Conservation (phyloP, 164 flowering plant species). For the Stephania cephalantha region DNA sequence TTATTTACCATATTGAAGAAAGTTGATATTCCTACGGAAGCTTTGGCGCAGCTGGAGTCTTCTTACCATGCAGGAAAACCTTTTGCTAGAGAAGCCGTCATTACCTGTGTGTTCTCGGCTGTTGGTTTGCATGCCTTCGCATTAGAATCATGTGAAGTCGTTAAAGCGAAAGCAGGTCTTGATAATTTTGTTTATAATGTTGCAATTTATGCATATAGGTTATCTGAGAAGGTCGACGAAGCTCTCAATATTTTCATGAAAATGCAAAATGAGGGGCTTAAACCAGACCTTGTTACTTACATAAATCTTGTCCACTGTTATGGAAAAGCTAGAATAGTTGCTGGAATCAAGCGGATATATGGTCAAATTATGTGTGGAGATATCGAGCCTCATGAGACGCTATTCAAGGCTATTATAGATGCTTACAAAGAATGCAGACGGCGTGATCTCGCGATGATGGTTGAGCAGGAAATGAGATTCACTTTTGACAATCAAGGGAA, state of each 20-base stretch:
- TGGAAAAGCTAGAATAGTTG: slow-evolving; percentile 78
- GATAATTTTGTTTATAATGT: slow-evolving; percentile 60
- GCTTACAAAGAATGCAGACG: slow-evolving; percentile 53
- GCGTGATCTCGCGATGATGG: slow-evolving; percentile 59
- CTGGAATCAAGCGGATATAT: slow-evolving; percentile 69
- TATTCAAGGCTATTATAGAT: slow-evolving; percentile 52
- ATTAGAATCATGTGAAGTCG: slow-evolving; percentile 41
- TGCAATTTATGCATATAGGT: slow-evolving; percentile 55
- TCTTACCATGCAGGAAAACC: slow-evolving; percentile 57
- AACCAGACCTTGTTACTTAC: slow-evolving; percentile 63
- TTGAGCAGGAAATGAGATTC: slow-evolving; percentile 52
- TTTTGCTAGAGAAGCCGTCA: slow-evolving; percentile 52
- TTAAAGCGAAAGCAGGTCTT: slow-evolving; percentile 31
- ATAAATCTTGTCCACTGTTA: slow-evolving; percentile 64
- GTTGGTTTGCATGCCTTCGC: slow-evolving; percentile 65
- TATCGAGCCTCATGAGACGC: slow-evolving; percentile 53
- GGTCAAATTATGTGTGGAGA: slow-evolving; percentile 53
- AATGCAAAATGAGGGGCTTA: slow-evolving; percentile 75
- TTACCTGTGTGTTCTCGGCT: slow-evolving; percentile 48
- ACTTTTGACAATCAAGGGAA: slow-evolving; percentile 23
- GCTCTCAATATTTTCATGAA: slow-evolving; percentile 68
- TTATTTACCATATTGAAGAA: slow-evolving; percentile 61
- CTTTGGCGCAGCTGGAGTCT: slow-evolving; percentile 53
- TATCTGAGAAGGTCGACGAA: slow-evolving; percentile 47
- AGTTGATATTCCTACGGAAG: slow-evolving; percentile 52